Percentiles rank a stretch among this genome's conserved stretches.
Evolutionary conservation across 73 alveolate genomes (phyloP).

Genomic region (Stentor roeselii): DNA sequence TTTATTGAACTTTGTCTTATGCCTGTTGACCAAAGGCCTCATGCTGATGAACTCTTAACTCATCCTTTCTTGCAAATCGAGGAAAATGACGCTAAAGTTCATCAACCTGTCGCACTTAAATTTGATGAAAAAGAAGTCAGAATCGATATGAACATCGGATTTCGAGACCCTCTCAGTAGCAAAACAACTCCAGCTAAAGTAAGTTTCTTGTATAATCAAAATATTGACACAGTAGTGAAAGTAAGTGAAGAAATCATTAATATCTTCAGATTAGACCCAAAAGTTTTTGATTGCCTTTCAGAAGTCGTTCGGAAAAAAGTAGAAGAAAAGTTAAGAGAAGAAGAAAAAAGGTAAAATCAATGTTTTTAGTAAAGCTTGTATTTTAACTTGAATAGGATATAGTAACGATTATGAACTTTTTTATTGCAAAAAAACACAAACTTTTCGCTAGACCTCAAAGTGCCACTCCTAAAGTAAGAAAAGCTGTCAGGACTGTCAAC

Average conservation of each 20-base stretch:
- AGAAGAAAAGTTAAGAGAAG: not conserved
- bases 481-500: no score
- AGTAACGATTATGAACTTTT: no score
- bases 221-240: conserved; percentile 10
- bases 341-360: no score
- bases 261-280: not conserved
- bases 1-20: conserved; percentile 72
- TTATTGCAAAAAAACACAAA: no score
- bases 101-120: not conserved
- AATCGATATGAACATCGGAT: not conserved
- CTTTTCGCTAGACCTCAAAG: no score
- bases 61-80: conserved; percentile 57
- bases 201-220: conserved; percentile 4
- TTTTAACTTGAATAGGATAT: no score
- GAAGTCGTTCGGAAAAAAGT: not conserved
- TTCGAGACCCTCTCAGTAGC: not conserved
- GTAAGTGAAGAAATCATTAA: conserved; percentile 25
- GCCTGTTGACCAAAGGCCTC: conserved; percentile 71
- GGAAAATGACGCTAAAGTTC: conserved; percentile 60
- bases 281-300: not conserved
- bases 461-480: no score
- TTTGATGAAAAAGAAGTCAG: not conserved
- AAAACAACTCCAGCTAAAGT: not conserved
- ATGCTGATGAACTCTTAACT: conserved; percentile 74
- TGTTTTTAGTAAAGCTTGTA: no score